Evolutionary conservation across 176 grass and related monocot genomes (phyloP).

Genomic region (Bromus sterilis): DNA sequence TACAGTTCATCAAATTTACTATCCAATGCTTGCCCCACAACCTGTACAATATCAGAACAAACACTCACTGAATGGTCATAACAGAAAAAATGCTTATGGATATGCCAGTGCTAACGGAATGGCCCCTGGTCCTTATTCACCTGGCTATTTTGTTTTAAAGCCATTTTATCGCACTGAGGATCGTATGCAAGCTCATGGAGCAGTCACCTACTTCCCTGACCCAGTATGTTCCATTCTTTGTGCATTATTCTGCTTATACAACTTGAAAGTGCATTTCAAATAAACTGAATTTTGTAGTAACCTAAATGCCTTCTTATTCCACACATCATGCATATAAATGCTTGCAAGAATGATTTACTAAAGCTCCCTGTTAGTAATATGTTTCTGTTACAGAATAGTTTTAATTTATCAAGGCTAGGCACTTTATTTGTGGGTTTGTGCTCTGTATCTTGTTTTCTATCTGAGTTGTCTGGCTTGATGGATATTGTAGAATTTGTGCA

Average conservation of each 20-base stretch:
- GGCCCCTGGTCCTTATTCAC: slow-evolving; percentile 28
- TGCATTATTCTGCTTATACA: slow-evolving; percentile 11
- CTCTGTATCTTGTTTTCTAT: neutral
- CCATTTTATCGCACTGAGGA: slow-evolving; percentile 50
- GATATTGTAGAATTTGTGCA: slow-evolving; percentile 44
- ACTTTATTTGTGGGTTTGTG: neutral
- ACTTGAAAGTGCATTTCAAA: neutral
- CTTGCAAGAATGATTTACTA: neutral
- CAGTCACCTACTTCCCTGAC: slow-evolving; percentile 72
- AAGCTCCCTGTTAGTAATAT: neutral
- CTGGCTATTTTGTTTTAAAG: slow-evolving; percentile 42
- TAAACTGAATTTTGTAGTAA: neutral
- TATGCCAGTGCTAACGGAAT: slow-evolving; percentile 43
- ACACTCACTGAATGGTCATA: slow-evolving; percentile 37
- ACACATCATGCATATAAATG: neutral
- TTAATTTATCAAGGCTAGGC: slow-evolving; percentile 1
- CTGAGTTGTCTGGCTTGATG: slow-evolving; percentile 17
- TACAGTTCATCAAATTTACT: slow-evolving; percentile 7
- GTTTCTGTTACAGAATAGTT: neutral
- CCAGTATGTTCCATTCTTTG: slow-evolving; percentile 36
- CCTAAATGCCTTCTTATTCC: neutral
- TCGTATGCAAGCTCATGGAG: slow-evolving; percentile 43
- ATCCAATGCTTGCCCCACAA: slow-evolving; percentile 21
- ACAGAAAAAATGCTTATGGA: slow-evolving; percentile 42
- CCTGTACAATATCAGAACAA: slow-evolving; percentile 42